A percentile compares a stretch with the other conserved stretches of the same genome.
phyloP scores from a whole-genome alignment of 345 rosid genomes.

The Brassica juncea region DNA sequence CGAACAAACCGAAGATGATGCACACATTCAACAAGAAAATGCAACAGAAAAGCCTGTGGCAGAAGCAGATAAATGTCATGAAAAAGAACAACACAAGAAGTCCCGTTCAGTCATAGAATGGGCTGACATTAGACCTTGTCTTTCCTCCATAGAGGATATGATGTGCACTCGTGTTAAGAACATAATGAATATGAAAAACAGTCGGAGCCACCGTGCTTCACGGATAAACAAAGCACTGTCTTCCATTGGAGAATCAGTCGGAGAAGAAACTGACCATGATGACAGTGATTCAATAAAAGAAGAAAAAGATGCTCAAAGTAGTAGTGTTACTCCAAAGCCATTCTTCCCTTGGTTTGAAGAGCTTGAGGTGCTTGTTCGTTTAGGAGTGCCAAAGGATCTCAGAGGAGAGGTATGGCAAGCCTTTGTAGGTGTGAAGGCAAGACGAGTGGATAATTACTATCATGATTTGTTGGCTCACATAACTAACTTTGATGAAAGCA shows the following conservation, averaged over 20 bases:
- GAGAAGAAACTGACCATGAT: conserved; percentile 40
- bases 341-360: conserved; percentile 73
- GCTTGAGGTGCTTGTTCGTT: conserved; percentile 83
- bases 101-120: conserved; percentile 47
- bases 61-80: conserved; percentile 44
- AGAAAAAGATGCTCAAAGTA: conserved; percentile 30
- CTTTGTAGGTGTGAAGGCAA: conserved; percentile 84
- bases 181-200: conserved; percentile 40
- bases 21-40: conserved; percentile 41
- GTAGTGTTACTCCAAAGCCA: conserved; percentile 45
- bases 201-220: conserved; percentile 46
- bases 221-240: conserved; percentile 38
- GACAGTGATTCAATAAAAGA: conserved; percentile 27
- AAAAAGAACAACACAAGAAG: conserved; percentile 45
- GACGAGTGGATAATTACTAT: conserved; percentile 77
- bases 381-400: conserved; percentile 94
- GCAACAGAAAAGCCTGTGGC: conserved; percentile 34
- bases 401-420: conserved; percentile 99
- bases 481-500: conserved; percentile 47
- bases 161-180: conserved; percentile 72
- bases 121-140: conserved; percentile 67
- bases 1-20: conserved; percentile 40
- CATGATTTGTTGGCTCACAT: conserved; percentile 72
- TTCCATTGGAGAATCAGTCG: conserved; percentile 41
- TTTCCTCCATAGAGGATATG: conserved; percentile 62